phyloP scores from a whole-genome alignment of 306 rosid species.

The Pueraria montana region DNA sequence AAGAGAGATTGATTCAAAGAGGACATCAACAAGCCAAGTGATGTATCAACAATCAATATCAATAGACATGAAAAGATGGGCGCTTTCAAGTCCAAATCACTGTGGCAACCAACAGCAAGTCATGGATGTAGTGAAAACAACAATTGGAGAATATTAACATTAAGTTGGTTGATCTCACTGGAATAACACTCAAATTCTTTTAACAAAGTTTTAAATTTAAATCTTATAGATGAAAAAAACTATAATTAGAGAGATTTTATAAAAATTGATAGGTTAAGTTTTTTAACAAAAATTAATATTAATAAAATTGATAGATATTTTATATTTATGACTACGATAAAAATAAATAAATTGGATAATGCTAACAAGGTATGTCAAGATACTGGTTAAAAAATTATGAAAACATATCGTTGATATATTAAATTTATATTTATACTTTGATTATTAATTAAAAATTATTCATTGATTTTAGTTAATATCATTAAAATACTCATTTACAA shows the following conservation, averaged over 20 bases:
- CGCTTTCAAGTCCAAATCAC: slow-evolving; percentile 68
- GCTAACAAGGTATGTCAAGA: too few relatives aligned
- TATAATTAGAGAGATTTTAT: too few relatives aligned
- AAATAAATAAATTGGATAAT: too few relatives aligned
- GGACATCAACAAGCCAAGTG: slow-evolving; percentile 66
- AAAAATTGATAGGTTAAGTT: too few relatives aligned
- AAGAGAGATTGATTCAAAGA: slow-evolving; percentile 64
- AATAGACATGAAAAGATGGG: slow-evolving; percentile 93
- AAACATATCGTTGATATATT: not conserved
- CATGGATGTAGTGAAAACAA: slow-evolving; percentile 63
- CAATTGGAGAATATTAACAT: too few relatives aligned
- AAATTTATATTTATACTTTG: not conserved
- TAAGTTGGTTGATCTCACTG: too few relatives aligned
- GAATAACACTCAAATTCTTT: too few relatives aligned
- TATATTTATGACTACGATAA: too few relatives aligned
- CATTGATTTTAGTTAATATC: not conserved
- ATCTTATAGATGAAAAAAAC: too few relatives aligned
- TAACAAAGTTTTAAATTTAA: too few relatives aligned
- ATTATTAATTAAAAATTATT: not conserved
- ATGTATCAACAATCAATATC: slow-evolving; percentile 95
- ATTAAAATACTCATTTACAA: not conserved
- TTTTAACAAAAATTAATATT: too few relatives aligned
- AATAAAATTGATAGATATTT: too few relatives aligned
- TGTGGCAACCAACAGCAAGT: slow-evolving; percentile 86
- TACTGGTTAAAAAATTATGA: not conserved